phyloP scores from a whole-genome alignment of 2,329 filamentous ascomycete species.

The Penicillium hesseltinei region DNA sequence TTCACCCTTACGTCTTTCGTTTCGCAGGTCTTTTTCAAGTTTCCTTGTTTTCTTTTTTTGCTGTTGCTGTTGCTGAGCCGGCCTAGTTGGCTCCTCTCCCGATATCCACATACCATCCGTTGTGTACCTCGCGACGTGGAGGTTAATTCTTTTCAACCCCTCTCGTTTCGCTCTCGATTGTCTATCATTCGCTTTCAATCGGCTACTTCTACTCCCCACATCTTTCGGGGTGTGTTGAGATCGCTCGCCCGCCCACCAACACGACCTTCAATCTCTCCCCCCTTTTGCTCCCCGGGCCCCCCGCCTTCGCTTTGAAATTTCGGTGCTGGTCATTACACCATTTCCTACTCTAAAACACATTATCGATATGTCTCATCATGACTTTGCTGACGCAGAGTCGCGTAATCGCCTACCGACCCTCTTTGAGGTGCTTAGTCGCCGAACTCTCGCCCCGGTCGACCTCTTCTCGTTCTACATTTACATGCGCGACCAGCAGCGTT shows the following conservation, averaged over 20 bases:
- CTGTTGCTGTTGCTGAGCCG: slow-evolving; percentile 13
- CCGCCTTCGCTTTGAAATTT: slow-evolving; percentile 15
- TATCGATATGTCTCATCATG: slow-evolving; percentile 31
- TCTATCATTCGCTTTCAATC: neutral
- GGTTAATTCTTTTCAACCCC: slow-evolving; percentile 10
- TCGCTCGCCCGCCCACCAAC: slow-evolving; percentile 1
- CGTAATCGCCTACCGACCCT: slow-evolving; percentile 89
- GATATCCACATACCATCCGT: slow-evolving; percentile 4
- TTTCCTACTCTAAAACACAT: neutral
- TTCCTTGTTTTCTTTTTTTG: neutral
- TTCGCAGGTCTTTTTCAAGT: slow-evolving; percentile 11
- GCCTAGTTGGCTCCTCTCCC: neutral
- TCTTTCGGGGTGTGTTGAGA: neutral
- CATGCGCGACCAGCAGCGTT: slow-evolving; percentile 97
- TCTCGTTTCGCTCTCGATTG: slow-evolving; percentile 6
- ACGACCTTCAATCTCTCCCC: slow-evolving; percentile 15
- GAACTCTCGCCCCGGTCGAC: slow-evolving; percentile 93
- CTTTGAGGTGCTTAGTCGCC: slow-evolving; percentile 90
- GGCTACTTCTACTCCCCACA: neutral
- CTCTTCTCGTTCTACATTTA: slow-evolving; percentile 99
- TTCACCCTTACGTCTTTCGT: slow-evolving; percentile 19
- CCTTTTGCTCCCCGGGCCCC: slow-evolving; percentile 19
- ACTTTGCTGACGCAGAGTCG: slow-evolving; percentile 42
- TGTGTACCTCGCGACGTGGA: slow-evolving; percentile 13
- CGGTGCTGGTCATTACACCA: slow-evolving; percentile 18